Evolutionary conservation across 1,139 yeast genomes (phyloP), one percentile per base, ranked within the genome.

Genomic region (Kodamaea derodonti): DNA sequence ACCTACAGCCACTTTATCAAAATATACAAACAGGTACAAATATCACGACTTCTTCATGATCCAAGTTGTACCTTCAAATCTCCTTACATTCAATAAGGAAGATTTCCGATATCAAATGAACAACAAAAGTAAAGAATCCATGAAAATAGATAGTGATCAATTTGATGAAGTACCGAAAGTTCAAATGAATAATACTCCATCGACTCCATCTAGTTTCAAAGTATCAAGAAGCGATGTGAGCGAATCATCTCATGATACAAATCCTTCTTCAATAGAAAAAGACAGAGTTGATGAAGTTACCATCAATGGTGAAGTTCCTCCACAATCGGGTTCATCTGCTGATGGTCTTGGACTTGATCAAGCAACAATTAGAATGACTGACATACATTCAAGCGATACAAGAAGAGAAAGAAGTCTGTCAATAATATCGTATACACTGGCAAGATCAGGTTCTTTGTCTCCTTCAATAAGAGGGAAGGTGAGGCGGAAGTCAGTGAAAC

Each of bases 131-230:
- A 18, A 18, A 7, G 22, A 18, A 18, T 18, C 22, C 6, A 18
- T 18, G 9, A 18, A 18, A 18, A 18, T 9, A 18, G 9, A 6
- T 7, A 9, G 9, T 18, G 22, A 18, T 18, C 22, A 18, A 18
- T 18, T 18, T 18, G 22, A 18, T 7, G 9, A 18, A 18, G 22
- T 18, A 7, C 9, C 6, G 9, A 6, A 6, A 18, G 22, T 9
- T 9, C 22, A 18, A 18, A 6, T 7, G 6, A 18, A 18, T 18
- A 24, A 28, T 12, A 33, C 48, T 3, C 64, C 65, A 2, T 59
- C 67, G 3, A 58, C 64, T 6, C 68, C 67, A 7, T 56, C 56
- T 3, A 60, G 65, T 11, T 58, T 58, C 36, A 62, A 60, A 35
- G 52, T 45, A 14, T 47, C 56, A 2, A 46, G 48, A 11, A 52